Conservation (phyloP, 2,329 filamentous ascomycete species). For the Fusarium redolens region DNA sequence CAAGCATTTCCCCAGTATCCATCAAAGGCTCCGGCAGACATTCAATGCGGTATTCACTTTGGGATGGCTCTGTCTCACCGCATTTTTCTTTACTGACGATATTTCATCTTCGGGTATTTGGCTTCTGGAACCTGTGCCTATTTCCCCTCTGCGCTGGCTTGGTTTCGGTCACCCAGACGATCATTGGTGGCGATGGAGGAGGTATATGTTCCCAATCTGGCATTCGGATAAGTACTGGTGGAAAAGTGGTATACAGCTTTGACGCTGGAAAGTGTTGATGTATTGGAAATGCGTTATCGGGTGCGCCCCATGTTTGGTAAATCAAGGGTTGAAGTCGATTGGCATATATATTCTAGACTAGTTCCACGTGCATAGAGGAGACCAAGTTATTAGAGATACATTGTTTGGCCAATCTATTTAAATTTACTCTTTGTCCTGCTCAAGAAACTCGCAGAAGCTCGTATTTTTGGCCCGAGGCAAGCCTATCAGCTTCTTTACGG, state of each 20-base stretch:
- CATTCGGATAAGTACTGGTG: slow-evolving; percentile 73
- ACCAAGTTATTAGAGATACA: neutral
- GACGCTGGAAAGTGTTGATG: neutral
- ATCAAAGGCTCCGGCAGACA: slow-evolving; percentile 58
- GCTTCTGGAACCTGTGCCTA: slow-evolving; percentile 83
- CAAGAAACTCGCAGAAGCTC: neutral
- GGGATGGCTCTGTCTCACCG: slow-evolving; percentile 76
- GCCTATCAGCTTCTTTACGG: slow-evolving; percentile 56
- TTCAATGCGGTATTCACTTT: slow-evolving; percentile 73
- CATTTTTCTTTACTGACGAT: slow-evolving; percentile 77
- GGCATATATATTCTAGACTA: slow-evolving; percentile 1
- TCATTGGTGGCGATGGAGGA: slow-evolving; percentile 75
- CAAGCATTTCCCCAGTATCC: slow-evolving; percentile 53
- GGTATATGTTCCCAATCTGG: slow-evolving; percentile 63
- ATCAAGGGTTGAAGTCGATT: neutral
- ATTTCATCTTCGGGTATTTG: slow-evolving; percentile 79
- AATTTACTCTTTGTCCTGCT: neutral
- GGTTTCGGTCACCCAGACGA: slow-evolving; percentile 72
- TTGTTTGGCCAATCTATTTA: neutral
- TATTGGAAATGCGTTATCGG: neutral
- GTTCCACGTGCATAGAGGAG: neutral
- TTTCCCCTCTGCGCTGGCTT: slow-evolving; percentile 75
- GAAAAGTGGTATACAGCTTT: slow-evolving; percentile 55
- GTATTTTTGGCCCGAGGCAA: slow-evolving; percentile 38
- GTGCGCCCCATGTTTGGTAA: neutral